phyloP scores from a whole-genome alignment of 129 eudicot genomes.

The Helichrysum umbraculigerum region DNA sequence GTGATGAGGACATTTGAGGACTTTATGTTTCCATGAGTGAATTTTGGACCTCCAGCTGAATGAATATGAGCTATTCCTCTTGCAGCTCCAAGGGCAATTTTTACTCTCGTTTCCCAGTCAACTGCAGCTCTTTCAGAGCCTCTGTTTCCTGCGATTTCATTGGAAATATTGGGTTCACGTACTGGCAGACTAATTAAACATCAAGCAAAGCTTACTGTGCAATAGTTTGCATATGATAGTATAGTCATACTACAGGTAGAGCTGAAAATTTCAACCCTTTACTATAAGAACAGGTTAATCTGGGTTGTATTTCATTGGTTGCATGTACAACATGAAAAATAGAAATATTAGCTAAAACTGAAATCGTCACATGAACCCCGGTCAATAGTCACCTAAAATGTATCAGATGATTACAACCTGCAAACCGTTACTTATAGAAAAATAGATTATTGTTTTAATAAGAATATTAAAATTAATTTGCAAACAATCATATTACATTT shows the following conservation, averaged over 20 bases:
- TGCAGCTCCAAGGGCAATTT: conserved; percentile 77
- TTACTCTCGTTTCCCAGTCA: conserved; percentile 81
- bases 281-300: not conserved
- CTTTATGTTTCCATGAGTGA: conserved; percentile 78
- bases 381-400: not conserved
- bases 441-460: not conserved
- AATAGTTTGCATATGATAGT: not conserved
- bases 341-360: not conserved
- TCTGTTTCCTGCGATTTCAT: conserved; percentile 55
- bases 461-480: not conserved
- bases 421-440: not conserved
- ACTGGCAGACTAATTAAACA: not conserved
- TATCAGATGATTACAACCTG: not conserved
- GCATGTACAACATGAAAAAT: not conserved
- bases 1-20: conserved; percentile 74
- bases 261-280: not conserved
- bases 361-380: not conserved
- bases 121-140: conserved; percentile 51
- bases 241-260: not conserved
- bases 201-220: not conserved
- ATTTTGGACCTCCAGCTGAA: conserved; percentile 66
- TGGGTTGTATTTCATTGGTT: not conserved
- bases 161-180: not conserved
- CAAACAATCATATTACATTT: not conserved
- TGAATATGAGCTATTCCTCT: conserved; percentile 76